A percentile compares a stretch with the other conserved stretches of the same genome.
Conservation (phyloP, 371 early-diverging fungal species). For the Circinella minor region DNA sequence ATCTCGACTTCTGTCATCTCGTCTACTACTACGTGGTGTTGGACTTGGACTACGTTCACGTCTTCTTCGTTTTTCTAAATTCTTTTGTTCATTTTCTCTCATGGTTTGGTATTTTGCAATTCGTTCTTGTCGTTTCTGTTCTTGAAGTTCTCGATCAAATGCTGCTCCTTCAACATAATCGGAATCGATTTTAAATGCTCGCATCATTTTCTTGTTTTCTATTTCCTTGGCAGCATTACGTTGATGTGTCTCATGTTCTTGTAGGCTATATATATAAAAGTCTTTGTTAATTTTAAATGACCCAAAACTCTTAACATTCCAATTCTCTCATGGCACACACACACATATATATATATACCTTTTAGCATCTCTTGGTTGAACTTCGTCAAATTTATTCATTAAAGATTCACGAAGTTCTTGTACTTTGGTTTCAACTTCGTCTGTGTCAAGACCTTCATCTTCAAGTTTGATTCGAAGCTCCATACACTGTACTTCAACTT, state of each 20-base stretch:
- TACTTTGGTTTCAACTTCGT: constrained; percentile 67
- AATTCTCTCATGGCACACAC: background rate
- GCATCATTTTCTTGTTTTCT: constrained; percentile 67
- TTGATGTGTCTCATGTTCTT: constrained; percentile 72
- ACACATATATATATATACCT: constrained; percentile 28
- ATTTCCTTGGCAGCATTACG: constrained; percentile 72
- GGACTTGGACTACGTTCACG: constrained; percentile 21
- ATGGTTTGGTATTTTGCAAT: constrained; percentile 44
- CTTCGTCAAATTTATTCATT: constrained; percentile 55
- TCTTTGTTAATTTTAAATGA: no score
- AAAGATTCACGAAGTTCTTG: constrained; percentile 56
- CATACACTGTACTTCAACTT: constrained; percentile 87
- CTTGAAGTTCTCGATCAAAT: constrained; percentile 81
- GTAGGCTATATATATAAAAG: constrained; percentile 23
- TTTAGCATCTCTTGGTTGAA: constrained; percentile 45
- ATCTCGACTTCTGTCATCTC: constrained; percentile 7
- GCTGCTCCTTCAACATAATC: constrained; percentile 80
- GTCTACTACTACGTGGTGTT: constrained; percentile 16
- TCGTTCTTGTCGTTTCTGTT: constrained; percentile 57
- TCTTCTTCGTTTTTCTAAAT: constrained; percentile 32
- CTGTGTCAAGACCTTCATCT: constrained; percentile 62
- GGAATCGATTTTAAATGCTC: constrained; percentile 72
- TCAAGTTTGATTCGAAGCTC: constrained; percentile 81
- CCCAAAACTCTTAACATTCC: no score
- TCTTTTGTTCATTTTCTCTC: constrained; percentile 24